A percentile compares a stretch with the other conserved stretches of the same genome.
phyloP scores from a whole-genome alignment of 2,329 filamentous ascomycete genomes.

The Coccinonectria pachysandricola region DNA sequence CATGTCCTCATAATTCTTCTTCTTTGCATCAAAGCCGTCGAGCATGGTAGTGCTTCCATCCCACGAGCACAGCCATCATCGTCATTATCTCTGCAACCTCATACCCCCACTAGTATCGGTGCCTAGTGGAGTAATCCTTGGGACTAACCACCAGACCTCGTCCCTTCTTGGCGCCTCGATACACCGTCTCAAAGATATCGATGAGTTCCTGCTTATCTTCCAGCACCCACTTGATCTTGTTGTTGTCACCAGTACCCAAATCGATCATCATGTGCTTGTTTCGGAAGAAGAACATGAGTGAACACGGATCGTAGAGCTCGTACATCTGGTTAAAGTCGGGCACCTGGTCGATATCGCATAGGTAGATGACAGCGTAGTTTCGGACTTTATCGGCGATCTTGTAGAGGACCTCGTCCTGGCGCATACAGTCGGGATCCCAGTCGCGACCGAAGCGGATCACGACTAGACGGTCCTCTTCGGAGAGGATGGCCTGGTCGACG shows the following conservation, averaged over 20 bases:
- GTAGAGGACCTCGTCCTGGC: constrained; percentile 86
- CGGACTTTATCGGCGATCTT: constrained; percentile 88
- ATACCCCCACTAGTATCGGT: constrained; percentile 11
- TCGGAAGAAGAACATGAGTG: constrained; percentile 93
- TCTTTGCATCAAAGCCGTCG: too few relatives aligned
- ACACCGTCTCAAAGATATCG: constrained; percentile 96
- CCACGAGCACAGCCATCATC: too few relatives aligned
- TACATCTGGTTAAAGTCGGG: constrained; percentile 97
- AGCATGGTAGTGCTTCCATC: too few relatives aligned
- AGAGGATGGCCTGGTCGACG: constrained; percentile 86
- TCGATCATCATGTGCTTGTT: constrained; percentile 99
- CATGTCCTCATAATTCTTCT: too few relatives aligned
- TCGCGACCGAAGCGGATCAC: constrained; percentile 91
- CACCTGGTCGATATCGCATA: constrained; percentile 85
- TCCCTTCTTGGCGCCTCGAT: constrained; percentile 96
- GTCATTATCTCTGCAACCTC: not conserved
- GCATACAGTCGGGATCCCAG: constrained; percentile 62
- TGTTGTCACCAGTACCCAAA: constrained; percentile 97
- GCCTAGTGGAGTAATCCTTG: constrained; percentile 46
- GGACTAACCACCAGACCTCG: constrained; percentile 92
- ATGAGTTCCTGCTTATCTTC: constrained; percentile 98
- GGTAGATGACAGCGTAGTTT: constrained; percentile 86
- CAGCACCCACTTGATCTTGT: constrained; percentile 88
- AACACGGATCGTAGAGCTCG: constrained; percentile 81
- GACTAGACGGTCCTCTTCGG: constrained; percentile 84